A percentile compares a stretch with the other conserved stretches of the same genome.
Evolutionary conservation across 164 flowering plant species (phyloP).

Genomic region (Euptelea pleiosperma): DNA sequence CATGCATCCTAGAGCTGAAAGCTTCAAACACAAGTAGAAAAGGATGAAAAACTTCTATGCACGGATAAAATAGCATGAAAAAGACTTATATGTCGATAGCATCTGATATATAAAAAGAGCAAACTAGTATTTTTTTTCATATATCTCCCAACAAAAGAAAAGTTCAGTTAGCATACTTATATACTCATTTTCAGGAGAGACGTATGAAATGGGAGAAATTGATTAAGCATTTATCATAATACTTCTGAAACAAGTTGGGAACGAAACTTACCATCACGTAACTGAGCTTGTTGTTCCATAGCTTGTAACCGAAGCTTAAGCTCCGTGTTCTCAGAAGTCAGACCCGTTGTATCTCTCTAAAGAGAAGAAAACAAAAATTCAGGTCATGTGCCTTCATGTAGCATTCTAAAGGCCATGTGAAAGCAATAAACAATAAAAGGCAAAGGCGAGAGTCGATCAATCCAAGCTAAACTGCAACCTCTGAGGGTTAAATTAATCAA

Average conservation of each 20-base stretch:
- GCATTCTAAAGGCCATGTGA: background rate
- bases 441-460: too few relatives aligned
- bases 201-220: background rate
- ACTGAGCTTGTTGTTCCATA: constrained; percentile 97
- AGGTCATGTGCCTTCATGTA: background rate
- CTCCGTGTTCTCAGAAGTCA: constrained; percentile 78
- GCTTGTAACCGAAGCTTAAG: constrained; percentile 92
- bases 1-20: too few relatives aligned
- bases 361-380: constrained; percentile 8
- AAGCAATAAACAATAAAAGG: background rate
- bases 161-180: too few relatives aligned
- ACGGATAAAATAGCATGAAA: too few relatives aligned
- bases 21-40: too few relatives aligned
- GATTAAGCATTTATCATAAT: background rate
- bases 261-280: constrained; percentile 76
- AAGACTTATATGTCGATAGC: too few relatives aligned
- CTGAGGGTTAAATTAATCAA: too few relatives aligned
- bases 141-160: too few relatives aligned
- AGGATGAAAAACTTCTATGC: too few relatives aligned
- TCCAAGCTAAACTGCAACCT: background rate
- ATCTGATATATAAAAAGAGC: too few relatives aligned
- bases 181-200: background rate
- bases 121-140: too few relatives aligned
- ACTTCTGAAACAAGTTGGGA: background rate
- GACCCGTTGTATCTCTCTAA: constrained; percentile 85